Conservation (phyloP, 768 basidiomycete species). For the Naganishia kalamii region DNA sequence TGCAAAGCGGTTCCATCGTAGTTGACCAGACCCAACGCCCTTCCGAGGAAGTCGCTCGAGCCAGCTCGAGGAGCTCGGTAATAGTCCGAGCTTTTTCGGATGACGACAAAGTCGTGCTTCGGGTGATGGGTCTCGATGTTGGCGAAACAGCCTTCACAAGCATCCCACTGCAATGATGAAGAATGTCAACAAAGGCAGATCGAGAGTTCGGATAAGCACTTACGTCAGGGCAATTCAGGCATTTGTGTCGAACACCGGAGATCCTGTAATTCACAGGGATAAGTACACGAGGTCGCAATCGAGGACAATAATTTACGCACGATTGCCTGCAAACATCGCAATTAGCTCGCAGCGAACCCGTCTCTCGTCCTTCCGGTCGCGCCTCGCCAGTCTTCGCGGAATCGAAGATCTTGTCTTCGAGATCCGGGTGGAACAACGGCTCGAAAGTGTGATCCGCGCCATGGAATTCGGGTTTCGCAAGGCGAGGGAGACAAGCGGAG, state of each 20-base stretch:
- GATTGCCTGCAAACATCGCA: conserved; percentile 10
- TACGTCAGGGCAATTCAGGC: conserved; percentile 42
- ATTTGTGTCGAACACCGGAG: conserved; percentile 41
- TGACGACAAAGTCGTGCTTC: conserved; percentile 38
- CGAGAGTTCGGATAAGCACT: background rate
- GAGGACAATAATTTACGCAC: background rate
- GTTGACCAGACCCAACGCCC: background rate
- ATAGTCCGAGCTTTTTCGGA: conserved; percentile 25
- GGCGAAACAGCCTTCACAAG: conserved; percentile 33
- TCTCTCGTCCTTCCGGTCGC: background rate
- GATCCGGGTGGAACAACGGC: conserved; percentile 38
- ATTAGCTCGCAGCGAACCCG: background rate
- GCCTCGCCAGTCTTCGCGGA: conserved; percentile 22
- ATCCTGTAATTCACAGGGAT: conserved; percentile 28
- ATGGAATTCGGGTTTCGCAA: conserved; percentile 38
- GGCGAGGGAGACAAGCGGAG: conserved; percentile 37
- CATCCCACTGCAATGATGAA: conserved; percentile 34
- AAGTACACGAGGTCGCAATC: background rate
- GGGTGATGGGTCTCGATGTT: conserved; percentile 33
- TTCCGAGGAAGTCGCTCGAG: background rate
- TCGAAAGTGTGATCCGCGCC: conserved; percentile 38
- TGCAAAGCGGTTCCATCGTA: conserved; percentile 22
- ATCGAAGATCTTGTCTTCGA: conserved; percentile 32
- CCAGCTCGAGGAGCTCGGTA: background rate
- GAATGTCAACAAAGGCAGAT: background rate